Evolutionary conservation across 2,329 filamentous ascomycete genomes (phyloP).

Genomic region (Aspergillus hiratsukae): DNA sequence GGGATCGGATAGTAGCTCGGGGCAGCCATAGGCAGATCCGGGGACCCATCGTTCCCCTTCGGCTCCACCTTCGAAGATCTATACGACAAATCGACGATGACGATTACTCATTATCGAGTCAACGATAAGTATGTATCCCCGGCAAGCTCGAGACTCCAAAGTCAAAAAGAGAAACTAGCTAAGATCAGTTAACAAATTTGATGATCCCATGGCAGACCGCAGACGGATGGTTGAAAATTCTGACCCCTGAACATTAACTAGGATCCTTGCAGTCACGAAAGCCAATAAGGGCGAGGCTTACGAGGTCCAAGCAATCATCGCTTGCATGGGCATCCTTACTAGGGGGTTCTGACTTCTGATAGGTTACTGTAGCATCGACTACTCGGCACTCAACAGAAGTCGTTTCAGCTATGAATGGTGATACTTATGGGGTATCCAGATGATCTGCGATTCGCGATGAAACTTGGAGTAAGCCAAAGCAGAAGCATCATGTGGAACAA

Average conservation of each 20-base stretch:
- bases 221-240: not conserved
- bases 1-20: slow-evolving; percentile 1
- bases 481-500: not conserved
- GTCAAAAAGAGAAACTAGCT: not conserved
- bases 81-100: not conserved
- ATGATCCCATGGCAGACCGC: not conserved
- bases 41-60: slow-evolving; percentile 17
- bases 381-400: not conserved
- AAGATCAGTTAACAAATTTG: not conserved
- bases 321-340: not conserved
- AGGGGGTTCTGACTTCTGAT: not conserved
- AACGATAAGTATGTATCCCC: not conserved
- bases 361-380: too few species aligned
- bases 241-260: not conserved
- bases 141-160: not conserved
- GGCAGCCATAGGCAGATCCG: slow-evolving; percentile 19
- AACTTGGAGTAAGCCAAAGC: not conserved
- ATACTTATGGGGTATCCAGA: not conserved
- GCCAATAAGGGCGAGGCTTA: too few species aligned
- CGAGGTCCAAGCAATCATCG: not conserved
- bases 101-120: not conserved
- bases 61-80: slow-evolving; percentile 9
- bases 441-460: not conserved
- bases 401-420: not conserved
- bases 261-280: not conserved